These are phyloP conservation scores for Colletotrichum paranaense DNA, from an alignment of 2,329 filamentous ascomycete genomes.

Conservation along the genomic window DNA sequence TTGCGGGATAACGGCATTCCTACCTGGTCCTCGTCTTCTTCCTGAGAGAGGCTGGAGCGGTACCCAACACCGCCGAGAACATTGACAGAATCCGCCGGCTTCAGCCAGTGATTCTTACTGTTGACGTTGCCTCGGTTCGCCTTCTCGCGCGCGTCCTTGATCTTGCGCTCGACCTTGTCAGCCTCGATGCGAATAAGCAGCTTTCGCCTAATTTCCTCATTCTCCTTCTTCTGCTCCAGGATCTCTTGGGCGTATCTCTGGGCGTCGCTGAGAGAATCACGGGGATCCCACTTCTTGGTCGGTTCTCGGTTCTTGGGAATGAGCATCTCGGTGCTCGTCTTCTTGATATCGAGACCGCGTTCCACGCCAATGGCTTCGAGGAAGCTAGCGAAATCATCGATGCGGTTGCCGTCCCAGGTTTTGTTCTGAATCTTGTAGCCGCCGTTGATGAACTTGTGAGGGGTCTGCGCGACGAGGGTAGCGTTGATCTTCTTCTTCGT, in stretches of 20 bases:
- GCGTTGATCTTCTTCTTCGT: not conserved
- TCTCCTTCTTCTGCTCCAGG: not conserved
- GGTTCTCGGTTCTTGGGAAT: not conserved
- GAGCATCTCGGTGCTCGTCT: not conserved
- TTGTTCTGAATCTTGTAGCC: not conserved
- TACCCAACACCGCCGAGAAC: not conserved
- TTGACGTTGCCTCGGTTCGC: not conserved
- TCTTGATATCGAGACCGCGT: not conserved
- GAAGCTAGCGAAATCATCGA: not conserved
- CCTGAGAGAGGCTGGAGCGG: not conserved
- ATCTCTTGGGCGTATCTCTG: not conserved
- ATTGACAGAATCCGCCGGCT: not conserved
- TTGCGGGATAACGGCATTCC: fast-evolving
- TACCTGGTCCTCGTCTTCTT: not conserved
- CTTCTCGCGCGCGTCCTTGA: not conserved
- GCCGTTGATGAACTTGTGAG: not conserved
- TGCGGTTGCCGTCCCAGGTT: not conserved
- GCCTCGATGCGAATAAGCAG: not conserved
- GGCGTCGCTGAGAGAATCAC: not conserved
- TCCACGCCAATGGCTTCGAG: not conserved
- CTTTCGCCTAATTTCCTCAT: not conserved
- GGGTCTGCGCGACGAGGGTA: not conserved
- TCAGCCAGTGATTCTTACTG: not conserved
- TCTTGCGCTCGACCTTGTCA: not conserved
- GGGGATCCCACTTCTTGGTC: not conserved